Percentiles rank a stretch among this genome's conserved stretches.
Conservation (phyloP, 2,329 filamentous ascomycete species). For the Capronia americana region DNA sequence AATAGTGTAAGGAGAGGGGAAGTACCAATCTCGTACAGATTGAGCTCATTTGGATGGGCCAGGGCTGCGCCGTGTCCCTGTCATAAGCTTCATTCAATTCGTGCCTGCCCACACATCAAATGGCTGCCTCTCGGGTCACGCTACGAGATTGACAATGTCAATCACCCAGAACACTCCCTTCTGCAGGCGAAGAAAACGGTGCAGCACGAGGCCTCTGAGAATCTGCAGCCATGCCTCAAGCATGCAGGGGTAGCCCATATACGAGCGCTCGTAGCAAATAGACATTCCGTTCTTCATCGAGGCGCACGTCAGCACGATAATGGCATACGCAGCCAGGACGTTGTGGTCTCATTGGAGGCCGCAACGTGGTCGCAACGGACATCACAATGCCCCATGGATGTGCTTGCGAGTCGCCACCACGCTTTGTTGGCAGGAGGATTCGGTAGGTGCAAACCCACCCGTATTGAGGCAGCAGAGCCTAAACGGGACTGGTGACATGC, state of each 20-base stretch:
- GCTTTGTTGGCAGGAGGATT: not conserved
- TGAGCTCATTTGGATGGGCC: slow-evolving; percentile 20
- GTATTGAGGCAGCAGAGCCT: not conserved
- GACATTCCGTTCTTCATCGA: not conserved
- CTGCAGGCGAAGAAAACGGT: not conserved
- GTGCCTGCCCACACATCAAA: slow-evolving; percentile 29
- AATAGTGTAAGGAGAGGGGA: slow-evolving; percentile 19
- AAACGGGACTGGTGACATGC: slow-evolving; percentile 16
- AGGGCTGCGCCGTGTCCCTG: slow-evolving; percentile 19
- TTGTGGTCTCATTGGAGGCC: not conserved
- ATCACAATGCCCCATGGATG: not conserved
- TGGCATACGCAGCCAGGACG: not conserved
- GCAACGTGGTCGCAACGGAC: not conserved
- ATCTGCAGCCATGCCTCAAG: not conserved
- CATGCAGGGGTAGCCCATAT: slow-evolving; percentile 1
- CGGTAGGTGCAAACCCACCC: slow-evolving; percentile 2
- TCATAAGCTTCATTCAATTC: slow-evolving; percentile 13
- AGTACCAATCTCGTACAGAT: slow-evolving; percentile 27
- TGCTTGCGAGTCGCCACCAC: not conserved
- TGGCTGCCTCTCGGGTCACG: slow-evolving; percentile 16
- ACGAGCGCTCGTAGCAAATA: not conserved
- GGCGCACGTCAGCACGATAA: not conserved
- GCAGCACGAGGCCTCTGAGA: not conserved
- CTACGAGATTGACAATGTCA: slow-evolving; percentile 16
- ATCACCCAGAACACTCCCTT: not conserved